Base-by-base conservation (phyloP, 345 rosid genomes). In the Punica granatum region DNA sequence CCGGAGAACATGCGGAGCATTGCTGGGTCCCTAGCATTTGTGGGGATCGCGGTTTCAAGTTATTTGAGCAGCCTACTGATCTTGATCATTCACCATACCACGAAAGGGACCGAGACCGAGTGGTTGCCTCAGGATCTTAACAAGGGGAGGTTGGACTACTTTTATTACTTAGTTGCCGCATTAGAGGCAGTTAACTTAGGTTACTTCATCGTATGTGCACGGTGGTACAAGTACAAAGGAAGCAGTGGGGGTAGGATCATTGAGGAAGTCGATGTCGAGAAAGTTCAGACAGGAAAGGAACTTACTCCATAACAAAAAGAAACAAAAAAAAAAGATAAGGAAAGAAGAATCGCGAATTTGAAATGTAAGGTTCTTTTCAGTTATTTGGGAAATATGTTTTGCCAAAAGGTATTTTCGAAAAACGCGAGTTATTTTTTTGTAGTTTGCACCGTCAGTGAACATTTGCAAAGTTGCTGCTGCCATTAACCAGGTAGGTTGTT, bases 1-100 rank as follows among this genome's bases (percentile, higher is more conserved):
- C 88, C 88, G 1, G 88, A 81, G 56, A 79, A 81, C 63, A 81
- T 81, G 85, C 79, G 85, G 66, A 84, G 88, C 63, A 64, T 81
- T 2, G 83, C 70, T 0, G 80, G 72, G 7, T 71, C 88, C 18
- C 75, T 78, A 41, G 30, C 69, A 1, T 77, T 75, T n/a, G 71
- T 79, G 23, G 80, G 79, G 18, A 1, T 69, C 4, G 83, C 85
- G 4, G 0, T 63, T 9, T 69, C 84, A 0, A 82, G 44, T 69
- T 82, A 82, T 34, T 35, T 82, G 48, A 75, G 69, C 71, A 69
- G 84, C 30, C 36, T 77, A 15, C 14, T 82, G 69, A 67, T 80
- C 30, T 70, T 82, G 21, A 14, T 77, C 10, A 74, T 82, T 19
- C 82, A 82, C 64, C 67, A 18, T 35, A 21, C 67, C 14, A 75